Evolutionary conservation across 257 asterid genomes (phyloP).

Genomic region (Solanum appendiculatum): DNA sequence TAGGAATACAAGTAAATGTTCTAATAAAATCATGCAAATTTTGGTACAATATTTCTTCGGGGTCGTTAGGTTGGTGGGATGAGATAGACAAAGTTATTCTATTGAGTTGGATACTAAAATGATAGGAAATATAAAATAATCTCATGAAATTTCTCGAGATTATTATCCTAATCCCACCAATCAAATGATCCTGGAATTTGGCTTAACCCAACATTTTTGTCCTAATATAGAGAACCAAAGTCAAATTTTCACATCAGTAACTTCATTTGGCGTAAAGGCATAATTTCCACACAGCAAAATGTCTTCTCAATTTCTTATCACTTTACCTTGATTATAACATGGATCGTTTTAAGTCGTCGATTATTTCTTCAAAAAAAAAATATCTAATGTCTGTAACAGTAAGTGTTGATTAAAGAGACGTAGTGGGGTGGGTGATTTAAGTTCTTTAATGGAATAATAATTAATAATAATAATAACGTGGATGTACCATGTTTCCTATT

Average conservation of each 20-base stretch:
- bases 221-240: no score
- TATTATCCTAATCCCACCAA: no score
- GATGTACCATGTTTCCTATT: not conserved
- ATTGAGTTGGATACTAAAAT: not conserved
- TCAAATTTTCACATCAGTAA: not conserved
- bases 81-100: no score
- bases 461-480: not conserved
- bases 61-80: no score
- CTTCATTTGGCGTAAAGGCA: not conserved
- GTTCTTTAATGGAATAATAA: not conserved
- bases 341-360: no score
- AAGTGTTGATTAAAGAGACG: not conserved
- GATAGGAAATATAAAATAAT: no score
- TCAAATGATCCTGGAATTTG: not conserved
- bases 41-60: no score
- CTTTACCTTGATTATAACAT: not conserved
- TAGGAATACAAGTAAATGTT: no score
- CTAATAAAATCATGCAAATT: no score
- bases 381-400: not conserved
- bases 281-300: not conserved
- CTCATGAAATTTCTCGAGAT: no score
- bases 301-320: not conserved
- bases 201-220: no score
- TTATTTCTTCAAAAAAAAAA: rapidly evolving
- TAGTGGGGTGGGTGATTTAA: not conserved